A percentile compares a stretch with the other conserved stretches of the same genome.
Conservation (phyloP, 2,329 filamentous ascomycete genomes). For the Dichotomopilus funicola region DNA sequence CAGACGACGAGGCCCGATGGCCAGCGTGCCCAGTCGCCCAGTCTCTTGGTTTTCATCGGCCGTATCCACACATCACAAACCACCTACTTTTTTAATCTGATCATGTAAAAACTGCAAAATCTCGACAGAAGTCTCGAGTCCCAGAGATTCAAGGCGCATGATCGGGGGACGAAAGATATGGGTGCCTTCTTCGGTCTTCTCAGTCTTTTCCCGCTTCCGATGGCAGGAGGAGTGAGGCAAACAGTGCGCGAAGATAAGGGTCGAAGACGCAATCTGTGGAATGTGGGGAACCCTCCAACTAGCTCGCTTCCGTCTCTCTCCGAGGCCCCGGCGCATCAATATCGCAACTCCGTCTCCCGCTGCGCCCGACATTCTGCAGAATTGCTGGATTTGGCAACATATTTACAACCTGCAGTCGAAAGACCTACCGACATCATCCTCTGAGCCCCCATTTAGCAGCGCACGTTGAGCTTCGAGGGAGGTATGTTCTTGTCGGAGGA, state of each 20-base stretch:
- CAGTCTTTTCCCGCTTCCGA: constrained; percentile 1
- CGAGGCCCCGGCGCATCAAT: no score
- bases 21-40: neutral
- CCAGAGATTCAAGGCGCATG: neutral
- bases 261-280: constrained; percentile 19
- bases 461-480: no score
- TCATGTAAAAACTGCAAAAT: neutral
- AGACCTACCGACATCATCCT: no score
- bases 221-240: constrained; percentile 10
- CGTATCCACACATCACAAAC: neutral
- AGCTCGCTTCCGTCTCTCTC: neutral
- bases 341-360: no score
- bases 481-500: no score
- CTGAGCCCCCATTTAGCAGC: no score
- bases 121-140: neutral
- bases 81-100: neutral
- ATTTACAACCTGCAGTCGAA: no score
- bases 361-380: no score
- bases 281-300: constrained; percentile 6
- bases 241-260: constrained; percentile 21
- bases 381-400: no score
- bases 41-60: constrained; percentile 1
- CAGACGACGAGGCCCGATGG: neutral
- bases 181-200: neutral
- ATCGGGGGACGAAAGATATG: constrained; percentile 1